Base-by-base conservation (phyloP, 805 yeast species). In the Candida methanosorbosa region DNA sequence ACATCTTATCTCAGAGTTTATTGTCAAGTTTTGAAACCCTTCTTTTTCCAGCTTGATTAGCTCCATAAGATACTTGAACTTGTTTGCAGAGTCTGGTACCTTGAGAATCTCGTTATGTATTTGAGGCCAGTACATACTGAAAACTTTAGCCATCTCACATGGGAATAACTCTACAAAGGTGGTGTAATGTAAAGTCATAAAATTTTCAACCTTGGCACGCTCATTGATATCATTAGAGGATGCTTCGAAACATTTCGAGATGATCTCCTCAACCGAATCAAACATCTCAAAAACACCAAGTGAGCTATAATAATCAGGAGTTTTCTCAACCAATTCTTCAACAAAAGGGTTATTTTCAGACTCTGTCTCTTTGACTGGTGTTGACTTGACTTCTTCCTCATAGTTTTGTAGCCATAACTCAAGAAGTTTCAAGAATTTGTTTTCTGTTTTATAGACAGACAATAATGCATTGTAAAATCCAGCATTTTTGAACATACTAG, bases 391-490 rank as follows among this genome's bases (percentile, higher is more conserved):
- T 40, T 3, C 34, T 28, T 42, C 40, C 19, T 37, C 38, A 28
- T 34, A 43, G 33, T 43, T 42, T 42, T 44, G 37, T 18, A 75
- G 39, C 78, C 84, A 73, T 1, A 75, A 58, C 33, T 70, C 68
- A 27, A 81, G 52, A 0, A 79, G 68, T 38, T 77, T 68, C 3
- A 74, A 56, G 39, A 63, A 72, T 33, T 61, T 66, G 15, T 70
- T 66, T 39, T 78, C 79, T 1, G 70, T 54, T 27, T 70, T 56
- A 48, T 78, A 81, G 4, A 83, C 44, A 32, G 68, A 62, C 37
- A 77, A 64, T 30, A 86, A 59, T 0, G 81, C 86, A 27, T 70
- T 64, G 46, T 64, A 67, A 48, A 73, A 82, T 12, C 69, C 66
- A 2, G 76, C 78, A 21, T 68, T 62, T 32, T 68, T 68, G 34